Conservation (phyloP, 495 filamentous ascomycete species). For the Chaetomidium leptoderma region DNA sequence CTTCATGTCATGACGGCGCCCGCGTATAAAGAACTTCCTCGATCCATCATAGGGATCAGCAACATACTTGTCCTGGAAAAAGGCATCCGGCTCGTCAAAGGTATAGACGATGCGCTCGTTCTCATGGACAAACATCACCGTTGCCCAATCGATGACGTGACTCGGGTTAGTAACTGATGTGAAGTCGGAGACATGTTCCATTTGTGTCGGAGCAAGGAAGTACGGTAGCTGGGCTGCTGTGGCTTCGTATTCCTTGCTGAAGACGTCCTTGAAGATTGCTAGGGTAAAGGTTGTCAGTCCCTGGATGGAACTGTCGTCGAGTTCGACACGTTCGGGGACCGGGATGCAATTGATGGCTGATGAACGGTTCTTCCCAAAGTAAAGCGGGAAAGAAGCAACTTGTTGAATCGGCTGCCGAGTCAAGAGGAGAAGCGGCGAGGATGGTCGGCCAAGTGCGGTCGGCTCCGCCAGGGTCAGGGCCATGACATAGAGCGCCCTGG, state of each 20-base stretch:
- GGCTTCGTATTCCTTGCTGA: constrained; percentile 75
- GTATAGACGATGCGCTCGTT: constrained; percentile 51
- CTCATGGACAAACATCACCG: constrained; percentile 49
- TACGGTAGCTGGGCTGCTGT: constrained; percentile 67
- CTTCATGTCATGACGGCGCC: constrained; percentile 44
- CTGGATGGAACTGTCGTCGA: constrained; percentile 41
- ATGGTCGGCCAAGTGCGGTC: constrained; percentile 54
- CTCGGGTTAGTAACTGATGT: constrained; percentile 18
- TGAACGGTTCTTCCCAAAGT: constrained; percentile 56
- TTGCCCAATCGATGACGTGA: constrained; percentile 63
- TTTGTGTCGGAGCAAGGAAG: constrained; percentile 68
- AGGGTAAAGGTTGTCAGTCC: constrained; percentile 66
- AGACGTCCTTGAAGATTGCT: constrained; percentile 75
- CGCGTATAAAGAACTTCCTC: constrained; percentile 52
- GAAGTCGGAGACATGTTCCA: constrained; percentile 30
- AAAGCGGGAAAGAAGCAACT: constrained; percentile 67
- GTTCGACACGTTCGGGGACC: constrained; percentile 35
- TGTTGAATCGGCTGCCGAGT: constrained; percentile 61
- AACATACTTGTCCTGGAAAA: constrained; percentile 62
- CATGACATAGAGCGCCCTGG: constrained; percentile 58
- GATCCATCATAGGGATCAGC: constrained; percentile 73
- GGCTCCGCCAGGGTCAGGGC: constrained; percentile 58
- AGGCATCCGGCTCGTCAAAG: constrained; percentile 46
- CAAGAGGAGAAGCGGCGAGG: constrained; percentile 65
- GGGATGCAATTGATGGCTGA: constrained; percentile 53